These are phyloP conservation scores for Casuarina glauca DNA, from an alignment of 306 rosid genomes.

Conservation along the genomic window DNA sequence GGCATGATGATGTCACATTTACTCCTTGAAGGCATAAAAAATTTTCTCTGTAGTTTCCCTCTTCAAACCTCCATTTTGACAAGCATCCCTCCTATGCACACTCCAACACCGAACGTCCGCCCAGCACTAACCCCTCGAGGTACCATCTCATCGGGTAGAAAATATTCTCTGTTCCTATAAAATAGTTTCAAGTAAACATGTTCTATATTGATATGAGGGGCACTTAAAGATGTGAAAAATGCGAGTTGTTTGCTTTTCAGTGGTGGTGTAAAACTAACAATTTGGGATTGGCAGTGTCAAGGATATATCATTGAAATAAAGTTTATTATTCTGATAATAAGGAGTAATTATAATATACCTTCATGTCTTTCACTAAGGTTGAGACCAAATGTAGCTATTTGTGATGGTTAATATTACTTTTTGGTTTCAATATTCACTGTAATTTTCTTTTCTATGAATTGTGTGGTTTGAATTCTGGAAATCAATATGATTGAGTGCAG, in stretches of 20 bases:
- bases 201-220: no score
- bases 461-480: not conserved
- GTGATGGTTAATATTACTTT: not conserved
- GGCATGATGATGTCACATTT: no score
- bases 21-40: no score
- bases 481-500: slow-evolving; percentile 39
- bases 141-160: no score
- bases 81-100: no score
- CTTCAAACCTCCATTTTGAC: no score
- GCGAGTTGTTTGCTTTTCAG: not conserved
- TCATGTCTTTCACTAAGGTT: not conserved
- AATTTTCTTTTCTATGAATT: not conserved
- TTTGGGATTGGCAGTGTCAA: not conserved
- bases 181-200: no score
- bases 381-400: not conserved
- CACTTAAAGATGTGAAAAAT: not conserved
- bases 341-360: not conserved
- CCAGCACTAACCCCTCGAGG: no score
- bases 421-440: not conserved
- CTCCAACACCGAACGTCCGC: no score
- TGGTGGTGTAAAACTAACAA: not conserved
- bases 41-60: no score
- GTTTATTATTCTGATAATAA: not conserved
- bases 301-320: not conserved
- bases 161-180: no score